These are phyloP conservation scores for Pochonia chlamydosporia DNA, from an alignment of 2,329 filamentous ascomycete species.

Conservation along the genomic window DNA sequence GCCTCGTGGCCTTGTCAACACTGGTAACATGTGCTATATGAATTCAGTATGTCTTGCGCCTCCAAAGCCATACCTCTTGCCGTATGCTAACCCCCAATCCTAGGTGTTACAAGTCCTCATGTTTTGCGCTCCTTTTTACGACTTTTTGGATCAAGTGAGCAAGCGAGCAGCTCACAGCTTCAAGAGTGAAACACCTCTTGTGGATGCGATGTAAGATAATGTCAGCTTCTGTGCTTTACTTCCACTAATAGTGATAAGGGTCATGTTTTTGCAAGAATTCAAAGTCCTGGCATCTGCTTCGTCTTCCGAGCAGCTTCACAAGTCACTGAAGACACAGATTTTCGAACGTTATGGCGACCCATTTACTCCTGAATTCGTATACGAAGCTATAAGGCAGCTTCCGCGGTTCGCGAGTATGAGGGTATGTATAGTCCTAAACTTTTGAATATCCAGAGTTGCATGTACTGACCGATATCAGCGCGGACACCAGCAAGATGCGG, in stretches of 20 bases:
- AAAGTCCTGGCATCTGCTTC: slow-evolving; percentile 74
- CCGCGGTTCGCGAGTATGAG: slow-evolving; percentile 90
- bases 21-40: slow-evolving; percentile 99
- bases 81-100: slow-evolving; percentile 25
- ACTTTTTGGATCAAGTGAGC: slow-evolving; percentile 82
- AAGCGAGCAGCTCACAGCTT: slow-evolving; percentile 83
- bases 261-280: slow-evolving; percentile 94
- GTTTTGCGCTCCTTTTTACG: slow-evolving; percentile 90
- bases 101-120: slow-evolving; percentile 93
- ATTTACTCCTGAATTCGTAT: slow-evolving; percentile 91
- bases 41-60: slow-evolving; percentile 73
- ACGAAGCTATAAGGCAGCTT: slow-evolving; percentile 81
- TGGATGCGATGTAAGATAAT: slow-evolving; percentile 79
- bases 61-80: background rate
- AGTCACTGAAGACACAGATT: slow-evolving; percentile 72
- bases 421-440: slow-evolving; percentile 42
- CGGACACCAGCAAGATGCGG: slow-evolving; percentile 94
- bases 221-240: background rate
- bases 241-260: slow-evolving; percentile 44
- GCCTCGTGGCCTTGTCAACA: slow-evolving; percentile 89
- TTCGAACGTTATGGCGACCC: slow-evolving; percentile 86
- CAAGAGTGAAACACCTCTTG: slow-evolving; percentile 87
- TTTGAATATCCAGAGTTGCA: background rate
- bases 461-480: slow-evolving; percentile 44
- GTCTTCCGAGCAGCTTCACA: slow-evolving; percentile 66